Evolutionary conservation across 179 eudicot species (phyloP).

Genomic region (Spergularia azorica): DNA sequence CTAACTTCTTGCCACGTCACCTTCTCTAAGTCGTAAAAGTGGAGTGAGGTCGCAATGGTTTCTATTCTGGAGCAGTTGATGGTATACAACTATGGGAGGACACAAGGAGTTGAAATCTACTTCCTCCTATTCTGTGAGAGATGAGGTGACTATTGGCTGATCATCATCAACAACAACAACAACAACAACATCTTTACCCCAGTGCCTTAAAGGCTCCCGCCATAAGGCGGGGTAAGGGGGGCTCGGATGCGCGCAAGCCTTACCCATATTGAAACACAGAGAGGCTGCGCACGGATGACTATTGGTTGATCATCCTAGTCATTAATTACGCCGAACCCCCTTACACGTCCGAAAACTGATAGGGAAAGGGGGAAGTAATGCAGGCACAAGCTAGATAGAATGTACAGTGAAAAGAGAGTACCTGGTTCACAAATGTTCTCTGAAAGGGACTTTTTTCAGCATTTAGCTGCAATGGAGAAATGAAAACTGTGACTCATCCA

Average conservation of each 20-base stretch:
- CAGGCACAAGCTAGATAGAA: conserved; percentile 9
- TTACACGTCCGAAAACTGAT: not conserved
- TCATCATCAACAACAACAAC: not conserved
- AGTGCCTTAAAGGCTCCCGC: too few relatives aligned
- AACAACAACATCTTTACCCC: too few relatives aligned
- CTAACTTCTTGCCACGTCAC: not conserved
- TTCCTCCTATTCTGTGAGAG: not conserved
- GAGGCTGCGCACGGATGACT: too few relatives aligned
- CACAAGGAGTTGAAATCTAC: not conserved
- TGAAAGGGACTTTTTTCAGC: conserved; percentile 93
- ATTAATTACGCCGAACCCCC: not conserved
- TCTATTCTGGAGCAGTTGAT: not conserved
- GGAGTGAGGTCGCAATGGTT: not conserved
- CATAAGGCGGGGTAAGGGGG: too few relatives aligned
- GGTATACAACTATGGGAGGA: not conserved
- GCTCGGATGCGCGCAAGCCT: too few relatives aligned
- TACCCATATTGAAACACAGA: too few relatives aligned
- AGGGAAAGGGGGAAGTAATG: not conserved
- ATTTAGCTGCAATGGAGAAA: conserved; percentile 66
- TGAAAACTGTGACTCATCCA: conserved; percentile 9
- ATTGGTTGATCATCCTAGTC: not conserved
- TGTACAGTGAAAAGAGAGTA: conserved; percentile 29
- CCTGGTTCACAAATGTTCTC: conserved; percentile 92
- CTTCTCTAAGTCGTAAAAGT: not conserved
- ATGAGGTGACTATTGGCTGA: not conserved